A percentile compares a stretch with the other conserved stretches of the same genome.
Conservation (phyloP, 2,329 filamentous ascomycete species). For the Colletotrichum sp. region DNA sequence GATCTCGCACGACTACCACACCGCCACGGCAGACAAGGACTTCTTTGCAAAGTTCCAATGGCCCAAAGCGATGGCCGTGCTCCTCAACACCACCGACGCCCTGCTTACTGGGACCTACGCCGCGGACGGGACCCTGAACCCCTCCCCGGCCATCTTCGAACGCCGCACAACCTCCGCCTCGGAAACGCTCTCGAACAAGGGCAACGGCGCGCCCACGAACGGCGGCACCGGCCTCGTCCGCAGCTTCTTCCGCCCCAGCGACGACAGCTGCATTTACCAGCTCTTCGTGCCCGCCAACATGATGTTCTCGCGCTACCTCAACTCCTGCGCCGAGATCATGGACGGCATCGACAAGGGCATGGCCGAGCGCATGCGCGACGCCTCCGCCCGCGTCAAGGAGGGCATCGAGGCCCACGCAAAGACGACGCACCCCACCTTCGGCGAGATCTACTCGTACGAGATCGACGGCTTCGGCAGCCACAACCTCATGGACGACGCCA, state of each 20-base stretch:
- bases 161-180: constrained; percentile 75
- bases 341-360: constrained; percentile 52
- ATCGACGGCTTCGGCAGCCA: constrained; percentile 70
- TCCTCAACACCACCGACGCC: constrained; percentile 71
- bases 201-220: constrained; percentile 80
- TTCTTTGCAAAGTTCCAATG: constrained; percentile 79
- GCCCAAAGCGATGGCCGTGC: constrained; percentile 72
- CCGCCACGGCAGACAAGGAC: constrained; percentile 71
- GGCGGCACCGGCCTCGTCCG: constrained; percentile 82
- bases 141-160: constrained; percentile 76
- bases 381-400: constrained; percentile 63
- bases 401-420: constrained; percentile 75
- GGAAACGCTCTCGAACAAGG: constrained; percentile 80
- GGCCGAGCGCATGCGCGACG: constrained; percentile 59
- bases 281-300: constrained; percentile 91
- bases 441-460: constrained; percentile 72
- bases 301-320: constrained; percentile 74
- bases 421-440: constrained; percentile 63
- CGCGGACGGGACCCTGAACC: constrained; percentile 58
- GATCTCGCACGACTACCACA: constrained; percentile 80
- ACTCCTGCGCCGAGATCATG: constrained; percentile 51
- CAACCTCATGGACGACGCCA: constrained; percentile 69
- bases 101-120: constrained; percentile 80
- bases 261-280: constrained; percentile 85
- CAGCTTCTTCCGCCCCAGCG: constrained; percentile 88